Conservation (phyloP, 2,329 filamentous ascomycete genomes). For the Stachybotrys chlorohalonatus region DNA sequence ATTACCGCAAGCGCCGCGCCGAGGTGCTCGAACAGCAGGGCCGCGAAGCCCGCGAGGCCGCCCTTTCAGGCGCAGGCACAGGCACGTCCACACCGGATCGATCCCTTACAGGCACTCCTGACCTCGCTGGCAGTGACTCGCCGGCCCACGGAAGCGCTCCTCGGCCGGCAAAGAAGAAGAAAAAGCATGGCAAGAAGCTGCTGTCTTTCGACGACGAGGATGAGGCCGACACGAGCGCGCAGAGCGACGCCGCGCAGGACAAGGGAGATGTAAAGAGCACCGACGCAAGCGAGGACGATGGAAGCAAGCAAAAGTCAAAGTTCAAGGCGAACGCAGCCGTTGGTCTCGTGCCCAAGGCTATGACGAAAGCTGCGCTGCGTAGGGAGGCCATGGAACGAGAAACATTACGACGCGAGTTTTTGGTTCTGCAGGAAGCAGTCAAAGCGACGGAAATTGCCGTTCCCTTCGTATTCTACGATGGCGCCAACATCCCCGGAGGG, state of each 20-base stretch:
- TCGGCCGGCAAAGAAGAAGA: constrained; percentile 33
- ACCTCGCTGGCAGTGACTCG: constrained; percentile 28
- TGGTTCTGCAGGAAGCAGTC: constrained; percentile 73
- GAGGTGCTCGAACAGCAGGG: constrained; percentile 90
- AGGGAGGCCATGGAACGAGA: constrained; percentile 74
- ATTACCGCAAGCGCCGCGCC: constrained; percentile 92
- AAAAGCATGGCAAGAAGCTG: constrained; percentile 32
- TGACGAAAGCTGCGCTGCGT: constrained; percentile 64
- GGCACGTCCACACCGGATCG: constrained; percentile 38
- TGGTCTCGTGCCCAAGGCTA: constrained; percentile 55
- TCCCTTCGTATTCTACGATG: constrained; percentile 96
- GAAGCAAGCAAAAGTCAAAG: constrained; percentile 28
- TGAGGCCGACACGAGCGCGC: constrained; percentile 26
- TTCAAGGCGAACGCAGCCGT: constrained; percentile 55
- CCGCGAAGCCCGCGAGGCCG: constrained; percentile 61
- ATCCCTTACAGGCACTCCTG: constrained; percentile 38
- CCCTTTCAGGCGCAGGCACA: constrained; percentile 32
- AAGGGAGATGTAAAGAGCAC: constrained; percentile 21
- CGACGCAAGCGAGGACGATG: constrained; percentile 12
- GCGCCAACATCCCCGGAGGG: constrained; percentile 79
- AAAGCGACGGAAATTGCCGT: constrained; percentile 84
- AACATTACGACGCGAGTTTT: constrained; percentile 71
- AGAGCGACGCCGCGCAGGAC: constrained; percentile 21
- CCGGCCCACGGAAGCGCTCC: constrained; percentile 9
- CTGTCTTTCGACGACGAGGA: constrained; percentile 57